Percentiles rank a stretch among this genome's conserved stretches.
Conservation (phyloP, 2,329 filamentous ascomycete genomes). For the Aspergillus novofumigatus region DNA sequence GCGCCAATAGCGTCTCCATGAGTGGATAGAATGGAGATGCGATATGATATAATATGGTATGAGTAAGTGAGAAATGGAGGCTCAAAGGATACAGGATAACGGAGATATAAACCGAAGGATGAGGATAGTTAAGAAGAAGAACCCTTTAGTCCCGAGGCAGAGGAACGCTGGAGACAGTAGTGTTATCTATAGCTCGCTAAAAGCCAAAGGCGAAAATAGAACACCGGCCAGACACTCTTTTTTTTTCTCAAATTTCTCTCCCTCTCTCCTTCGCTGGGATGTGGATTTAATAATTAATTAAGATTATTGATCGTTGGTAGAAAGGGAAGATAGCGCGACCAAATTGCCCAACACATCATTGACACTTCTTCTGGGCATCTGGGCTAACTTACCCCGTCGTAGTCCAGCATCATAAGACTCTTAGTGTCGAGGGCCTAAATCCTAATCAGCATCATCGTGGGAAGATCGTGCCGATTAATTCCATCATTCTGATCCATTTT, state of each 20-base stretch:
- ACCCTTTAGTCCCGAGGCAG: background rate
- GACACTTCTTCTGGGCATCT: background rate
- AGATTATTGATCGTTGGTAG: background rate
- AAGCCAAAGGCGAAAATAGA: slow-evolving; percentile 6
- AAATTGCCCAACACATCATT: background rate
- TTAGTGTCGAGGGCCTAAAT: background rate
- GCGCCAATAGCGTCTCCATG: slow-evolving; percentile 89
- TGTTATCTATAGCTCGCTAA: slow-evolving; percentile 4
- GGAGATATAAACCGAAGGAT: slow-evolving; percentile 1
- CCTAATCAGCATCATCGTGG: slow-evolving; percentile 5
- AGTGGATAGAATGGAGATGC: slow-evolving; percentile 8
- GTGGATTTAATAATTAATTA: slow-evolving; percentile 2
- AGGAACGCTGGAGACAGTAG: background rate
- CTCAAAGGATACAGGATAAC: background rate
- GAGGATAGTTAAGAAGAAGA: background rate
- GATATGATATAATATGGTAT: background rate
- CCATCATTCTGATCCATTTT: slow-evolving; percentile 4
- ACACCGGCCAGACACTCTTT: slow-evolving; percentile 1
- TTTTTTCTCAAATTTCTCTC: background rate
- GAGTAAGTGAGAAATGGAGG: slow-evolving; percentile 1
- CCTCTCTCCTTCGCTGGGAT: background rate
- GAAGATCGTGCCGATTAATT: slow-evolving; percentile 13
- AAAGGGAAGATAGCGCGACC: background rate
- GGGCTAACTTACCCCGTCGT: background rate
- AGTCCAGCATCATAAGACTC: background rate